Base-by-base conservation (phyloP, 768 basidiomycete species). In the Postia placenta region DNA sequence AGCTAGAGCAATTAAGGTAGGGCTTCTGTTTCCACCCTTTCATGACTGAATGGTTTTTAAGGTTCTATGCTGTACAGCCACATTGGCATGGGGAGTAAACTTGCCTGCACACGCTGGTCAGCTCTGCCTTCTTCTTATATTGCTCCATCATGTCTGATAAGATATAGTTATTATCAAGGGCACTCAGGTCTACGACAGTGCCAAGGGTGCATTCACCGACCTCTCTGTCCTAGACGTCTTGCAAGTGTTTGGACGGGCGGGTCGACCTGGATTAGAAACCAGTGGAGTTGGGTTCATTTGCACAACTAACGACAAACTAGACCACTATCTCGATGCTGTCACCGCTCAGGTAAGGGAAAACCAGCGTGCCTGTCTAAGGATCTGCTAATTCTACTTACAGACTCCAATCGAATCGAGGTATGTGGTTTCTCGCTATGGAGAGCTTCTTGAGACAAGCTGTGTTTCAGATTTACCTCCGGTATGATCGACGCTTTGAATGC, bases 31-130 rank as follows among this genome's bases (percentile, higher is more conserved):
- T 2, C 14, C 24, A 11, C 2, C 14, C 14, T 24, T 22, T 9
- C n/a, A 25, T 11, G 9, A 45, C 17, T 36, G 37, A 26, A 33
- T 47, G 55, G n/a, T 11, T 22, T 40, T n/a, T 23, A 20, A 96
- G 94, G 94, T 99, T 44, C 73, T 99, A 15, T 96, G 92, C 66
- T 99, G 96, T 71, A 99, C 96, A 2, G 92, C 96, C 4, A 99
- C 96, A 2, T 75, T 99, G 37, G 96, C 96, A 4, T 99, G 96
- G 96, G 96, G 96, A 68, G 96, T 99, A 57, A 99, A 99, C 66
- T 71, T 99, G 54, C 96, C 96, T 27, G 96, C 96, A 15, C 95
- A 98, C 68, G 96, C 96, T 49, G 92, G 89, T 89, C 53, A 54
- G 69, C 44, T 15, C 5, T 35, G 12, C 12, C 59, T 45, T 47